Percentiles rank a stretch among this genome's conserved stretches.
Conservation (phyloP, 2,329 filamentous ascomycete species). For the Xylogone sp. region DNA sequence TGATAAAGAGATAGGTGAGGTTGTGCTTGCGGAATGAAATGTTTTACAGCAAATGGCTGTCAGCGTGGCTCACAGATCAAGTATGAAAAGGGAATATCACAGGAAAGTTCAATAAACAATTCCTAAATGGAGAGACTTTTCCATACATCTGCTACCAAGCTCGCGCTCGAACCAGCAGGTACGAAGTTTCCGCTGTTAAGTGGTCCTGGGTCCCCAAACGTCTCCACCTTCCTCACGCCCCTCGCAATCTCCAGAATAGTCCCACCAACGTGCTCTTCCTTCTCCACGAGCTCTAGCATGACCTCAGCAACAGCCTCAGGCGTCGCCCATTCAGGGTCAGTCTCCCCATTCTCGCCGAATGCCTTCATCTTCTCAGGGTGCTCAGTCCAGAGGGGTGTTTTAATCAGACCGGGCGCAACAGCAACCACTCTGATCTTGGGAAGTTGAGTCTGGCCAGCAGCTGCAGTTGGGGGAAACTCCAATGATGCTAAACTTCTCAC, state of each 20-base stretch:
- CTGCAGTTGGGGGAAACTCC: constrained; percentile 25
- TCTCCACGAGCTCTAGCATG: constrained; percentile 38
- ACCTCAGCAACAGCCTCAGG: constrained; percentile 38
- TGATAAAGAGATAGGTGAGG: no score
- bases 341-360: constrained; percentile 25
- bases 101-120: no score
- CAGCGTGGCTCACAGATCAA: no score
- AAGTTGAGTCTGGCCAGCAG: constrained; percentile 3
- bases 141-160: no score
- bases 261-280: constrained; percentile 31
- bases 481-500: constrained; percentile 36
- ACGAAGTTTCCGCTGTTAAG: constrained; percentile 2
- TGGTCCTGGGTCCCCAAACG: constrained; percentile 37
- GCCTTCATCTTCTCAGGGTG: constrained; percentile 38
- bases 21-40: no score
- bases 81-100: no score
- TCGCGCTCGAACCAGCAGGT: no score
- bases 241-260: constrained; percentile 39
- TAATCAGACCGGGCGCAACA: constrained; percentile 36
- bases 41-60: no score
- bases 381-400: constrained; percentile 43
- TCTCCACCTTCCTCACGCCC: constrained; percentile 28
- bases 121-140: no score
- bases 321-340: constrained; percentile 36
- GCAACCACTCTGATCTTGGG: constrained; percentile 36